Evolutionary conservation across 371 early-diverging fungal genomes (phyloP), one percentile per base, ranked within the genome.

Genomic region (Mucor irregularis): DNA sequence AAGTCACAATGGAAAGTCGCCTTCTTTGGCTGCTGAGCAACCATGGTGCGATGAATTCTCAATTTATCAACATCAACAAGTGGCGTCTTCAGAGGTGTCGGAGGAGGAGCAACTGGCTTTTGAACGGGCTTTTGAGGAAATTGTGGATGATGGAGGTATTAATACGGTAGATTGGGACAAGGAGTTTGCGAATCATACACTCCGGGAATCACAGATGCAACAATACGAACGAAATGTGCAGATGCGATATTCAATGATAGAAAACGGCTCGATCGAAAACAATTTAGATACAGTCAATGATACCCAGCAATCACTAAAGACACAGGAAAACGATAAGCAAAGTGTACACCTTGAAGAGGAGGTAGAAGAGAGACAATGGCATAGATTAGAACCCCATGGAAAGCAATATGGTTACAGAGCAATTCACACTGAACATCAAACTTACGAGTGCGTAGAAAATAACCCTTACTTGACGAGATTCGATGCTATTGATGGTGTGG

Each of bases 391-490:
- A 26, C 64, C 79, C 16, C 71, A 76, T 8, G 73, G 72, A 29
- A 61, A 67, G 10, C 75, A 78, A 5, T 44, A 74, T 26, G 83
- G 86, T 2, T 86, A 89, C 52, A 72, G 80, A 30, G 87, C 90
- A 1, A 62, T 65, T 10, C 82, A 87, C 44, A 82, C 85, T 1
- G 78, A 82, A 37, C 89, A 87, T 70, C 78, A 78, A n/a, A 68
- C 69, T 4, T 96, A 96, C 68, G 75, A 70, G 31, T 95, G 94
- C 68, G 76, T 84, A 14, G 69, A 74, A 17, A 77, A 80, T 58
- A 96, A 97, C 66, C 93, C 91, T 4, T 98, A 85, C 65, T 52
- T 90, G 13, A 53, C 61, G 5, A 35, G 65, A 21, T 74, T 71
- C 14, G 56, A 68, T 21, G 71, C 70, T 8, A 70, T 85, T 42